Conservation (phyloP, 148 eudicot species). For the Rhododendron ovatum region DNA sequence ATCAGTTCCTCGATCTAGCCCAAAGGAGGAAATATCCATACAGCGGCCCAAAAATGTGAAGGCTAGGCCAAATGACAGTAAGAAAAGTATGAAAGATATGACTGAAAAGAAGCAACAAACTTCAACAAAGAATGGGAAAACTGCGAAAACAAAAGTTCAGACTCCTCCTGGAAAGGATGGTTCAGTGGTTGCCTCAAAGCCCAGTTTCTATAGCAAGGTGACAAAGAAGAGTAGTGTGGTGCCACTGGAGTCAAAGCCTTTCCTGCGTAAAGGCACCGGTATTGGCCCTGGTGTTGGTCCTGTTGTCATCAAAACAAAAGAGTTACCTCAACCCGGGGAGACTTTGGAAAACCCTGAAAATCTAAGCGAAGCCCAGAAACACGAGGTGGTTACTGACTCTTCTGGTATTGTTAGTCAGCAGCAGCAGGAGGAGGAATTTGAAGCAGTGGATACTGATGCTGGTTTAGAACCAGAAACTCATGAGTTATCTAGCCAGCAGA, state of each 20-base stretch:
- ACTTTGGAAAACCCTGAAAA: slow-evolving; percentile 28
- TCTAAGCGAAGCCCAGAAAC: slow-evolving; percentile 26
- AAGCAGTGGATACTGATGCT: slow-evolving; percentile 17
- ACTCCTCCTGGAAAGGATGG: slow-evolving; percentile 39
- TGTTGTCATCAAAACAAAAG: slow-evolving; percentile 33
- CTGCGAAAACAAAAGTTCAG: slow-evolving; percentile 40
- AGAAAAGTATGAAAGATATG: slow-evolving; percentile 33
- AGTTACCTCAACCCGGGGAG: slow-evolving; percentile 37
- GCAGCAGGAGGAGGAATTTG: slow-evolving; percentile 21
- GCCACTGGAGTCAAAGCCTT: slow-evolving; percentile 83
- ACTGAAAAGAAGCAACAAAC: slow-evolving; percentile 46
- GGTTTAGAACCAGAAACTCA: slow-evolving; percentile 27
- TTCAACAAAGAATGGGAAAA: slow-evolving; percentile 33
- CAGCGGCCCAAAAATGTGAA: slow-evolving; percentile 43
- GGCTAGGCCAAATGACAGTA: slow-evolving; percentile 38
- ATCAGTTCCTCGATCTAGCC: slow-evolving; percentile 40
- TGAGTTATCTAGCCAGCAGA: slow-evolving; percentile 15
- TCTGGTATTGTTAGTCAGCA: slow-evolving; percentile 26
- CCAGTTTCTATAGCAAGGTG: slow-evolving; percentile 59
- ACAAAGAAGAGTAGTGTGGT: slow-evolving; percentile 93
- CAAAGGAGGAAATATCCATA: slow-evolving; percentile 53
- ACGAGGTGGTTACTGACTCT: slow-evolving; percentile 21
- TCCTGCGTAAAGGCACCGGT: slow-evolving; percentile 62
- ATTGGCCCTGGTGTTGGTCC: slow-evolving; percentile 33
- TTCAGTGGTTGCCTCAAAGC: slow-evolving; percentile 43